These are phyloP conservation scores for Aspergillus kassunensis DNA, from an alignment of 495 filamentous ascomycete species.

Conservation along the genomic window DNA sequence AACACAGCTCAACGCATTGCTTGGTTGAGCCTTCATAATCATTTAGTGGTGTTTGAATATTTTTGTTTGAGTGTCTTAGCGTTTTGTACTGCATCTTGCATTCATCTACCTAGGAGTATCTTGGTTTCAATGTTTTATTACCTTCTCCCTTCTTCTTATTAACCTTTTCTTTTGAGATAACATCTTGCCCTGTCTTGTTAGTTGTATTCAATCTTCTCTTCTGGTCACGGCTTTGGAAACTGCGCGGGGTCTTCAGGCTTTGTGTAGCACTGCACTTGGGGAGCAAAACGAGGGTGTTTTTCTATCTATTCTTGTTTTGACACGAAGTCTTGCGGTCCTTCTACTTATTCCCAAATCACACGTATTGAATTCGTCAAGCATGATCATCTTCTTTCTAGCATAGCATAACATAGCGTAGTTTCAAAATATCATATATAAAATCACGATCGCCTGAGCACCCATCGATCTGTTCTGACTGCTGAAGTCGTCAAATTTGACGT, in stretches of 20 bases:
- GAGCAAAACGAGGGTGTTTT: too few relatives aligned
- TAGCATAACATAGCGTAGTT: too few relatives aligned
- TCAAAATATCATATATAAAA: too few relatives aligned
- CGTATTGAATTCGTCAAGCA: too few relatives aligned
- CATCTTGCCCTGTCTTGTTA: not conserved
- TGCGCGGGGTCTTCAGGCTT: not conserved
- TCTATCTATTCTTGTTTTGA: too few relatives aligned
- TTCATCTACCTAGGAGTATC: constrained; percentile 15
- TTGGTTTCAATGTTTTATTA: constrained; percentile 1
- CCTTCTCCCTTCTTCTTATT: not conserved
- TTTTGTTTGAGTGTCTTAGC: constrained; percentile 15
- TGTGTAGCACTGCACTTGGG: too few relatives aligned
- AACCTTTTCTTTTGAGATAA: constrained; percentile 2
- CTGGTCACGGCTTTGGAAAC: not conserved
- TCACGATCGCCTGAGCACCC: too few relatives aligned
- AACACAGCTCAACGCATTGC: constrained; percentile 9
- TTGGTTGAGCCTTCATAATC: constrained; percentile 18
- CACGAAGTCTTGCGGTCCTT: too few relatives aligned
- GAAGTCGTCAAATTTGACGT: too few relatives aligned
- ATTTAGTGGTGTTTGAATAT: constrained; percentile 18
- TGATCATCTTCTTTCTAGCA: too few relatives aligned
- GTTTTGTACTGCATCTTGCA: constrained; percentile 14
- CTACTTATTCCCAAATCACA: too few relatives aligned
- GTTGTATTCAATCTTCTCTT: not conserved
- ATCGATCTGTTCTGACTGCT: too few relatives aligned